A percentile compares a stretch with the other conserved stretches of the same genome.
These are phyloP conservation scores for Clathrospora elynae DNA, from an alignment of 2,329 filamentous ascomycete genomes.

Conservation along the genomic window DNA sequence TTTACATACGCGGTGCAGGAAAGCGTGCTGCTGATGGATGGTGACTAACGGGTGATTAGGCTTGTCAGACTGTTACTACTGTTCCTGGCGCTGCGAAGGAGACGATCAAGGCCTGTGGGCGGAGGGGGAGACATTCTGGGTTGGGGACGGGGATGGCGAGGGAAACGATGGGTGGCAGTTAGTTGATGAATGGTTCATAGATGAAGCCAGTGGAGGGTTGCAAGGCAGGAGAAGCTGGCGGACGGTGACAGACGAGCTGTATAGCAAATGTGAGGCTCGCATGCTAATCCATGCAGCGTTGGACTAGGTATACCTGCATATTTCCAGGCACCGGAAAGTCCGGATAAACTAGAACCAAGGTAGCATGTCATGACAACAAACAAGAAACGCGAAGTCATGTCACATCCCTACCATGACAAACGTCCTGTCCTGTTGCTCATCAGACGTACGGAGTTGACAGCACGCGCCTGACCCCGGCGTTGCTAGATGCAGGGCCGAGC, in stretches of 20 bases:
- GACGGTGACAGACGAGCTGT: too few species aligned
- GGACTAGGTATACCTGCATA: too few species aligned
- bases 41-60: too few species aligned
- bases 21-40: constrained; percentile 10
- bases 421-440: constrained; percentile 20
- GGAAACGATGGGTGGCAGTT: too few species aligned
- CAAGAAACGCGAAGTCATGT: background rate
- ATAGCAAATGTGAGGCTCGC: too few species aligned
- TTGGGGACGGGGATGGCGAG: too few species aligned
- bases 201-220: too few species aligned
- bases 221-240: too few species aligned
- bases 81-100: constrained; percentile 17
- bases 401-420: background rate
- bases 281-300: too few species aligned
- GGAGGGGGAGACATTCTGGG: background rate
- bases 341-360: too few species aligned
- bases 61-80: constrained; percentile 25
- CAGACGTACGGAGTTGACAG: constrained; percentile 22
- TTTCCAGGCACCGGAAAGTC: too few species aligned
- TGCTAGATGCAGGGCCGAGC: constrained; percentile 27
- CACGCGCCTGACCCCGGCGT: constrained; percentile 21
- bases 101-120: constrained; percentile 20
- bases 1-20: background rate
- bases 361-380: background rate
- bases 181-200: too few species aligned